Conservation (phyloP, 257 asterid genomes). For the Fraxinus cuspidata region DNA sequence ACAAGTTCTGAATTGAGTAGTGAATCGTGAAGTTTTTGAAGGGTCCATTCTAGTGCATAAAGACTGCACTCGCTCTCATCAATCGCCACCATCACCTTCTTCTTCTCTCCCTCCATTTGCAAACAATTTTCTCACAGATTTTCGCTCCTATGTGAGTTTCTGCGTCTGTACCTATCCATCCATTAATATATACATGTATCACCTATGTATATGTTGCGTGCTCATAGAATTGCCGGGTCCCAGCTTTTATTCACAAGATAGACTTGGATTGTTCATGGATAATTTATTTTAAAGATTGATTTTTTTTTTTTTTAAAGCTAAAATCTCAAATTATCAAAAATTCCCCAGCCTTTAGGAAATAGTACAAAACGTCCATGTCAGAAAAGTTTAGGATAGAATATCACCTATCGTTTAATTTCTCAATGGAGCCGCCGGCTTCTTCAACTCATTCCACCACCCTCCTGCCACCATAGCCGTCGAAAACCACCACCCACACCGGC, state of each 20-base stretch:
- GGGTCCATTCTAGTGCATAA: constrained; percentile 62
- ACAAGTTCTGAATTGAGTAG: constrained; percentile 34
- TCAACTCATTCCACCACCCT: too few species aligned
- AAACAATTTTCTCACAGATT: background rate
- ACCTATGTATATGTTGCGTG: background rate
- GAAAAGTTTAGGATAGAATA: too few species aligned
- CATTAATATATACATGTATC: background rate
- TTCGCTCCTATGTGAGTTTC: constrained; percentile 6
- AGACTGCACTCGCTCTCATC: constrained; percentile 63
- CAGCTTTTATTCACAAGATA: background rate
- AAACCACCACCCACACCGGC: too few species aligned
- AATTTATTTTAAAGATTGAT: too few species aligned
- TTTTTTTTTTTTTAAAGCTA: too few species aligned
- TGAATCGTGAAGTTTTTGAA: constrained; percentile 37
- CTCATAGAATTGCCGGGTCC: background rate
- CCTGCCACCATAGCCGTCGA: too few species aligned
- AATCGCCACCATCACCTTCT: constrained; percentile 71
- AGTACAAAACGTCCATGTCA: too few species aligned
- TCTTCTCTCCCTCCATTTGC: constrained; percentile 34
- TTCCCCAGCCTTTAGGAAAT: too few species aligned
- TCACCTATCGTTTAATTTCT: too few species aligned
- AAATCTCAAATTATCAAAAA: too few species aligned
- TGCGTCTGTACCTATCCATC: background rate
- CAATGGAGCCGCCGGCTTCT: too few species aligned
- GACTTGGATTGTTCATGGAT: background rate